phyloP scores from a whole-genome alignment of 352 stramenopile species.

The Elongisporangium anandrum region DNA sequence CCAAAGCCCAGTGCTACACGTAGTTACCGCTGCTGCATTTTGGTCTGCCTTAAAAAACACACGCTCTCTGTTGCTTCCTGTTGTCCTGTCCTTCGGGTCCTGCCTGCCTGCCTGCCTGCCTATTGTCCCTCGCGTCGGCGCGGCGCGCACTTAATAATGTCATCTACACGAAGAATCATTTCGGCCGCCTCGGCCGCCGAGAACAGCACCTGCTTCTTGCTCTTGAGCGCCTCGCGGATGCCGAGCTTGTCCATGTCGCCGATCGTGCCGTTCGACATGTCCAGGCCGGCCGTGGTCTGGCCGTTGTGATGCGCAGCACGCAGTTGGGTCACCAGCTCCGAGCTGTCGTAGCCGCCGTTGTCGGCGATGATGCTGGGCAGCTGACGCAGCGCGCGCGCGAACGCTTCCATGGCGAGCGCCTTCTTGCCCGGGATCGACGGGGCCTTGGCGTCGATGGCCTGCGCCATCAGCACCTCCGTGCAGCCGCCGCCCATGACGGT shows the following conservation, averaged over 20 bases:
- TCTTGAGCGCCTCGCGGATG: conserved; percentile 95
- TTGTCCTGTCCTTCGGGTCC: not conserved
- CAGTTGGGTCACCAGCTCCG: conserved; percentile 97
- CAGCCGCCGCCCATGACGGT: conserved; percentile 97
- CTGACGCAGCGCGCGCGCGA: conserved; percentile 94
- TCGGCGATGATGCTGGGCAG: conserved; percentile 98
- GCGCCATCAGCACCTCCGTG: conserved; percentile 96
- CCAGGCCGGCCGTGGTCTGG: conserved; percentile 91
- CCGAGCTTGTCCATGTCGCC: conserved; percentile 97
- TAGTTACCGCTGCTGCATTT: not conserved
- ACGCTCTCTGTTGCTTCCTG: not conserved
- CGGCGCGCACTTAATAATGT: conserved; percentile 96
- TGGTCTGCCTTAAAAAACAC: not conserved
- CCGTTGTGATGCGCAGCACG: conserved; percentile 92
- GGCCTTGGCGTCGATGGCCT: conserved; percentile 89
- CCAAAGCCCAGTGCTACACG: not conserved
- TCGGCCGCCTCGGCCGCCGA: conserved; percentile 98
- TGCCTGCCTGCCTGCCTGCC: not conserved
- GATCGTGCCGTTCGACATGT: conserved; percentile 96
- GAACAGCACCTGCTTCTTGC: conserved; percentile 97
- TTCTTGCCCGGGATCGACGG: conserved; percentile 96
- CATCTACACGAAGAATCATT: conserved; percentile 99
- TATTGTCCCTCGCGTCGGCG: conserved; percentile 62
- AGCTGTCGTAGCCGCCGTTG: conserved; percentile 98
- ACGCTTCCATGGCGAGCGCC: conserved; percentile 97